Percentiles rank a stretch among this genome's conserved stretches.
Conservation (phyloP, 805 yeast genomes). For the Yarrowia phangngaensis region DNA sequence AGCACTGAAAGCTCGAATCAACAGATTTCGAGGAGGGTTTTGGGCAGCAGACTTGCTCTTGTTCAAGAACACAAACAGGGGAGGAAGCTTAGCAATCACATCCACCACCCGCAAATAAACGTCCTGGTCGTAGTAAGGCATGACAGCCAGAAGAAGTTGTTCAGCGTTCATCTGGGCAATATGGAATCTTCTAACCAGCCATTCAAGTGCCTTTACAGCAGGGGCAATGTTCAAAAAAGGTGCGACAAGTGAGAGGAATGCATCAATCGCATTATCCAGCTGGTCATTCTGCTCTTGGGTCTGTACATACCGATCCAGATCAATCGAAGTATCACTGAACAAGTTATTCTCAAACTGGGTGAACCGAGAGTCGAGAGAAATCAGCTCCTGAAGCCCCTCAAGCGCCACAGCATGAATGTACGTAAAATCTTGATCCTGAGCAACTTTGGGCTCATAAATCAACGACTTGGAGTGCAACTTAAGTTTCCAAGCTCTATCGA, state of each 20-base stretch:
- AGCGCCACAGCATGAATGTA: constrained; percentile 64
- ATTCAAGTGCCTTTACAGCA: constrained; percentile 79
- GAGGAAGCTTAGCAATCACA: constrained; percentile 62
- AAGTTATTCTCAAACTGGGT: constrained; percentile 62
- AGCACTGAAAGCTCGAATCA: constrained; percentile 63
- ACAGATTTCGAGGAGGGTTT: constrained; percentile 62
- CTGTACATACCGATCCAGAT: constrained; percentile 75
- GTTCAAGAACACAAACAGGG: constrained; percentile 65
- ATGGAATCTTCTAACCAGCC: constrained; percentile 88
- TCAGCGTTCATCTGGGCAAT: constrained; percentile 80
- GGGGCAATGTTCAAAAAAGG: constrained; percentile 74
- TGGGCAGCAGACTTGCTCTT: constrained; percentile 62
- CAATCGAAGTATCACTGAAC: constrained; percentile 77
- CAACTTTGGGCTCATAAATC: constrained; percentile 77
- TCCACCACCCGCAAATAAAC: constrained; percentile 72
- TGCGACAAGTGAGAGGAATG: constrained; percentile 67
- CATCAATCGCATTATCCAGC: constrained; percentile 68
- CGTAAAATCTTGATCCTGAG: constrained; percentile 93
- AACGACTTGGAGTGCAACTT: constrained; percentile 85
- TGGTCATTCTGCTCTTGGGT: constrained; percentile 70
- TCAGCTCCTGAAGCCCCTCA: constrained; percentile 73
- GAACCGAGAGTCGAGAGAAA: constrained; percentile 71
- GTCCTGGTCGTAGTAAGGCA: constrained; percentile 76
- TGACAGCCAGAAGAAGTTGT: constrained; percentile 58
- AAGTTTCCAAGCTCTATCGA: constrained; percentile 82